These are phyloP conservation scores for Aspergillus sojae DNA, from an alignment of 2,329 filamentous ascomycete species.

Conservation along the genomic window DNA sequence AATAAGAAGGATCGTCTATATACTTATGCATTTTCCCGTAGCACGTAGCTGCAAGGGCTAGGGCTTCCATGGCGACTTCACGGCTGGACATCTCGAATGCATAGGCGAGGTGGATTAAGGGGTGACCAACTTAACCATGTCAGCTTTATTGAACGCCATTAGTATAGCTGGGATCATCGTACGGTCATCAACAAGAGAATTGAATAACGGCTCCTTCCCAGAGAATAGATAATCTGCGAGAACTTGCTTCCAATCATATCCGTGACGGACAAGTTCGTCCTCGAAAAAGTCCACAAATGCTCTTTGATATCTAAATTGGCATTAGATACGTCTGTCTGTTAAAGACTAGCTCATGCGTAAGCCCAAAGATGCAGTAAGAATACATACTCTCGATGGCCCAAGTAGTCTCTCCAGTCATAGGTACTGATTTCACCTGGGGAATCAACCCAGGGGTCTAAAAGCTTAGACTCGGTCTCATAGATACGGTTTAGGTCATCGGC, in stretches of 20 bases:
- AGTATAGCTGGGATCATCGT: slow-evolving; percentile 42
- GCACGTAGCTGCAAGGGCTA: slow-evolving; percentile 67
- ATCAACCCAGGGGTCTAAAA: slow-evolving; percentile 77
- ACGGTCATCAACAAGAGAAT: slow-evolving; percentile 79
- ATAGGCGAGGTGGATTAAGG: slow-evolving; percentile 93
- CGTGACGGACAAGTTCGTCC: slow-evolving; percentile 74
- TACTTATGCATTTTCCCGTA: slow-evolving; percentile 62
- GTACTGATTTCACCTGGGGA: slow-evolving; percentile 82
- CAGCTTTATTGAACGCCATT: not conserved
- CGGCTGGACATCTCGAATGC: slow-evolving; percentile 85
- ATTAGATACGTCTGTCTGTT: not conserved
- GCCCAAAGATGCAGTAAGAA: not conserved
- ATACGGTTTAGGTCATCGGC: slow-evolving; percentile 73
- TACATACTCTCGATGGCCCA: slow-evolving; percentile 70
- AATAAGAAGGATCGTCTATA: slow-evolving; percentile 73
- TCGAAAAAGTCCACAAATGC: slow-evolving; percentile 96
- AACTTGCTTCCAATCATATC: slow-evolving; percentile 83
- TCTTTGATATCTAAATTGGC: slow-evolving; percentile 68
- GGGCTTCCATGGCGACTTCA: slow-evolving; percentile 85
- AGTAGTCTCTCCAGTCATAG: slow-evolving; percentile 82
- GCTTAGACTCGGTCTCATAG: slow-evolving; percentile 74
- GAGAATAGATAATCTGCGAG: slow-evolving; percentile 74
- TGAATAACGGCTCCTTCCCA: slow-evolving; percentile 72
- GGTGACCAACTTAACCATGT: slow-evolving; percentile 71
- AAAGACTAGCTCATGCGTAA: not conserved